Evolutionary conservation across 2,329 filamentous ascomycete genomes (phyloP).

Genomic region (Botrytis fabae): DNA sequence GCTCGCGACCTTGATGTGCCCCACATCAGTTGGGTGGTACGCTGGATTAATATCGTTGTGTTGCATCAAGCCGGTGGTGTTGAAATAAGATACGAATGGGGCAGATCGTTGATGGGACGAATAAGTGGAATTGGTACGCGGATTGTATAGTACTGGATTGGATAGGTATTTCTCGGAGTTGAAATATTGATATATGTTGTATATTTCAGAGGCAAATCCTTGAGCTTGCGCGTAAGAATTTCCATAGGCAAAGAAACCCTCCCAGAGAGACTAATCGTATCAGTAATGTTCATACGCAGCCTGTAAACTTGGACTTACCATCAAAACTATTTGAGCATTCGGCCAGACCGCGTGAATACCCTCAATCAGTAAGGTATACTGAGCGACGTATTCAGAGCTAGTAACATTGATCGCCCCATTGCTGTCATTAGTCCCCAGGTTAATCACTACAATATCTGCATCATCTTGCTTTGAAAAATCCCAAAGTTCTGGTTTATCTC

Average conservation of each 20-base stretch:
- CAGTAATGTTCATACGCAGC: slow-evolving; percentile 12
- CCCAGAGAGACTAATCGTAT: slow-evolving; percentile 50
- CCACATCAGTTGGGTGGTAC: slow-evolving; percentile 61
- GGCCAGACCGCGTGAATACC: slow-evolving; percentile 51
- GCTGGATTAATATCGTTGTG: slow-evolving; percentile 61
- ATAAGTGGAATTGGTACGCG: slow-evolving; percentile 43
- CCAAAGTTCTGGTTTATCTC: slow-evolving; percentile 48
- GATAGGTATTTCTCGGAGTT: slow-evolving; percentile 47
- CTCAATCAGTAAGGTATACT: slow-evolving; percentile 48
- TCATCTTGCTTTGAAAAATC: slow-evolving; percentile 47
- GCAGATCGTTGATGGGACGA: slow-evolving; percentile 37
- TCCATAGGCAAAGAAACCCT: slow-evolving; percentile 52
- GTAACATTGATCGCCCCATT: slow-evolving; percentile 47
- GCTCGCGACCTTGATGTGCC: slow-evolving; percentile 61
- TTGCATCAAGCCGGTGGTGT: slow-evolving; percentile 60
- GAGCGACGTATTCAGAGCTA: slow-evolving; percentile 44
- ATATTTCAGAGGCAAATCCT: slow-evolving; percentile 52
- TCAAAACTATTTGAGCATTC: slow-evolving; percentile 47
- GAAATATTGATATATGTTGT: slow-evolving; percentile 54
- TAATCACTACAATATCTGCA: slow-evolving; percentile 49
- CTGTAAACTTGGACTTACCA: slow-evolving; percentile 48
- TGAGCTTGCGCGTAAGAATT: slow-evolving; percentile 51
- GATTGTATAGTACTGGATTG: slow-evolving; percentile 46
- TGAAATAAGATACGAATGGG: slow-evolving; percentile 60
- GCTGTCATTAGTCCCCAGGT: slow-evolving; percentile 50